Percentiles rank a stretch among this genome's conserved stretches.
phyloP scores from a whole-genome alignment of 768 basidiomycete species.

The Lentinula raphanica region DNA sequence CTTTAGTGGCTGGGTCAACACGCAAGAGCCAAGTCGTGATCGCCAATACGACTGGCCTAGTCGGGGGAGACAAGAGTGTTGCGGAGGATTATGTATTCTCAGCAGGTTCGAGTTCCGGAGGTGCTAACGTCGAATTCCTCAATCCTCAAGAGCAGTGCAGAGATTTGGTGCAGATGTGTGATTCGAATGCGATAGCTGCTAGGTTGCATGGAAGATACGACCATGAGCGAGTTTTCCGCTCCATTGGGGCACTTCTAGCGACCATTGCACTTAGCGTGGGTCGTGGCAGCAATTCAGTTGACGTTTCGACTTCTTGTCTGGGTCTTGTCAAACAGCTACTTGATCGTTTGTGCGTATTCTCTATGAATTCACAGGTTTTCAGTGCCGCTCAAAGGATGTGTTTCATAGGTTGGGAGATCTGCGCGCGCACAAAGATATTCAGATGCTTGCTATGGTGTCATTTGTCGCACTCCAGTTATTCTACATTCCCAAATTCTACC shows the following conservation, averaged over 20 bases:
- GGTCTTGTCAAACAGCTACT: constrained; percentile 36
- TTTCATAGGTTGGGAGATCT: constrained; percentile 37
- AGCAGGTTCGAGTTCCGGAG: not conserved
- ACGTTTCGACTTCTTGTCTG: not conserved
- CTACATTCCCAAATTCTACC: constrained; percentile 2
- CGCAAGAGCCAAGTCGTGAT: constrained; percentile 59
- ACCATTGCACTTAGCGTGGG: constrained; percentile 6
- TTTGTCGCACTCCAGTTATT: constrained; percentile 55
- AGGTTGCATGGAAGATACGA: constrained; percentile 53
- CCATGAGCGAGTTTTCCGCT: constrained; percentile 66
- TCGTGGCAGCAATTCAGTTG: not conserved
- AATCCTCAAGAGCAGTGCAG: not conserved
- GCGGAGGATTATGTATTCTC: constrained; percentile 60
- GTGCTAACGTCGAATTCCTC: not conserved
- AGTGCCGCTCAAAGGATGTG: not conserved
- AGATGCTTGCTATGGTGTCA: constrained; percentile 78
- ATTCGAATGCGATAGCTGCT: constrained; percentile 57
- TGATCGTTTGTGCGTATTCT: constrained; percentile 46
- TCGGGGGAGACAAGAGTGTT: constrained; percentile 48
- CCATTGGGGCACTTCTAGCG: constrained; percentile 37
- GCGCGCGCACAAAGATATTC: constrained; percentile 55
- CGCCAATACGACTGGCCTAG: constrained; percentile 44
- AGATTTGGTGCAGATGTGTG: constrained; percentile 44
- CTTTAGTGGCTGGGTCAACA: constrained; percentile 24
- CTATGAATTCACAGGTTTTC: not conserved